Evolutionary conservation across 768 basidiomycete species (phyloP), one percentile per base, ranked within the genome.

Genomic region (Auriscalpium vulgare): DNA sequence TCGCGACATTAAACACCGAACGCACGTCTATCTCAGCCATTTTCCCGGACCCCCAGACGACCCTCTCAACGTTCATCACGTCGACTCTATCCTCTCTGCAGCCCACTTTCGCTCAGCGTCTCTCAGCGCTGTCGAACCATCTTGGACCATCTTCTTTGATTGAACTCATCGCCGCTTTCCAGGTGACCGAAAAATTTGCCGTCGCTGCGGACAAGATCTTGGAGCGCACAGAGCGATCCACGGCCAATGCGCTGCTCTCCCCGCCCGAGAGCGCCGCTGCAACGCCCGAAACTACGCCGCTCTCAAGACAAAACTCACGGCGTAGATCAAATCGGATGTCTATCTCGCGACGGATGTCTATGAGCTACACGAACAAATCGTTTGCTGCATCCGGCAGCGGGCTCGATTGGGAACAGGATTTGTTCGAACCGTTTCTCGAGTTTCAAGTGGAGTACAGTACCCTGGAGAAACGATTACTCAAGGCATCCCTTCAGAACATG

Each of bases 391-490:
- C 55, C 55, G 53, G 59, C 44, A 55, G 51, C 14, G 56, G 54
- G 7, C 54, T 61, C 61, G 84, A 86, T 56, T 98, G 97, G 97
- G 93, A 97, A 64, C 86, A 85, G 54, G 85, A 88, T 51, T 74
- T 99, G 14, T 97, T 94, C 67, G 93, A 95, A 66, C 92, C 95
- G 2, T 98, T 97, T 73, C 77, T 95, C 23, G 90, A 95, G 63
- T 87, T 87, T 59, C 95, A 98, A 63, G 75, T 82, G 16, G 88
- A 95, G 54, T 97, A 97, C 68, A 80, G 81, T 0, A 72, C 77
- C 1, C 75, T 97, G 37, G 97, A 99, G 69, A 77, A 79, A 37
- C 80, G 83, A 8, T 77, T 83, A 51, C 72, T 98, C 54, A 79
- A 84, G 29, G 77, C 82, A 48, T 71, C 74, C 1, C 72, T 91